phyloP scores from a whole-genome alignment of 208 protist genomes.

The Vickermania ingenoplastis region DNA sequence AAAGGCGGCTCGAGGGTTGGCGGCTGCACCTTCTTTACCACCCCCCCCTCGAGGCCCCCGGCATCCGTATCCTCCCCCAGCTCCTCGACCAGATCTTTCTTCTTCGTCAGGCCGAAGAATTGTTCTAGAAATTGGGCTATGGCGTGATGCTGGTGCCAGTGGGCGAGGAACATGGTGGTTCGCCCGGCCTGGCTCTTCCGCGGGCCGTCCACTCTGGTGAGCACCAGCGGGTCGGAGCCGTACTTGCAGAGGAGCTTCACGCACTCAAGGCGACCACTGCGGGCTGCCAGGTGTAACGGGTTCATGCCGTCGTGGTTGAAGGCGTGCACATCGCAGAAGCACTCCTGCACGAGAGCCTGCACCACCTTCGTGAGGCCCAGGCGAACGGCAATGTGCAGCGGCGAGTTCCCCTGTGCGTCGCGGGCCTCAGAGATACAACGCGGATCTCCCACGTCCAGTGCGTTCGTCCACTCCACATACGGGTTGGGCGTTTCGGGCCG shows the following conservation, averaged over 20 bases:
- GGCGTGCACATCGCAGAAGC: constrained; percentile 11
- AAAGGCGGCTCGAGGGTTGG: not conserved
- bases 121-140: constrained; percentile 5
- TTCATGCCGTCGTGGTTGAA: constrained; percentile 6
- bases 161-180: constrained; percentile 38
- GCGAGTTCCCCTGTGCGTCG: constrained; percentile 28
- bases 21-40: not conserved
- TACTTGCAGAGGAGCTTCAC: constrained; percentile 1
- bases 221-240: constrained; percentile 1
- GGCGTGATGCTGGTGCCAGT: constrained; percentile 20
- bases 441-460: constrained; percentile 17
- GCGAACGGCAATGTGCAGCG: constrained; percentile 29
- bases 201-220: not conserved
- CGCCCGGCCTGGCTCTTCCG: constrained; percentile 3
- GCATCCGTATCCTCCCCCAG: not conserved
- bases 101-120: constrained; percentile 1
- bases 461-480: constrained; percentile 15
- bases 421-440: constrained; percentile 7
- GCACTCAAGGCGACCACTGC: constrained; percentile 3
- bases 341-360: constrained; percentile 14
- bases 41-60: not conserved
- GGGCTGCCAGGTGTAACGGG: constrained; percentile 6
- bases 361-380: constrained; percentile 30
- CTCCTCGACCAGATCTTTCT: not conserved
- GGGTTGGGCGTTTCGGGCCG: constrained; percentile 23